Percentiles rank a stretch among this genome's conserved stretches.
These are phyloP conservation scores for Trichosanthes truncata DNA, from an alignment of 306 rosid genomes.

Conservation along the genomic window DNA sequence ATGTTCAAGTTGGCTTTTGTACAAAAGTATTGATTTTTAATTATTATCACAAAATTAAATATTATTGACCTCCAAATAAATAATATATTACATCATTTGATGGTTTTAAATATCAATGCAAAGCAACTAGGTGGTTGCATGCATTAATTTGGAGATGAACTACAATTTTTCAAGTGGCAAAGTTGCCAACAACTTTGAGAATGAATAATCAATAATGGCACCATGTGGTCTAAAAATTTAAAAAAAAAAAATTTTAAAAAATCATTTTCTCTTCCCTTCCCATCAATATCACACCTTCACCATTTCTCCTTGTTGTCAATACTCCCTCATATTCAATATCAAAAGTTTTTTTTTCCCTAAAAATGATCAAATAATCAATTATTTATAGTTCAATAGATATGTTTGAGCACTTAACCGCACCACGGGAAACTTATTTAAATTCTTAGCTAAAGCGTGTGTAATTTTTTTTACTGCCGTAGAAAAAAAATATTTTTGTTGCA, in stretches of 20 bases:
- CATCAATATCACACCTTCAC: neutral
- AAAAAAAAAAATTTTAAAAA: neutral
- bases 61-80: neutral
- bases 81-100: neutral
- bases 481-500: too few relatives aligned
- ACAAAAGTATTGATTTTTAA: too few relatives aligned
- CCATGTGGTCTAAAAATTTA: neutral
- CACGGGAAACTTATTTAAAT: too few relatives aligned
- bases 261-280: neutral
- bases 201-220: neutral
- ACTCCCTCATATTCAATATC: neutral
- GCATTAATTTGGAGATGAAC: neutral
- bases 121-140: neutral
- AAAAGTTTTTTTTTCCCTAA: neutral
- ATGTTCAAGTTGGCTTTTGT: too few relatives aligned
- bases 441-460: too few relatives aligned
- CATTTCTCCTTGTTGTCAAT: neutral
- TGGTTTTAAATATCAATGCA: neutral
- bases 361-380: neutral
- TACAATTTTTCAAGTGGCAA: neutral
- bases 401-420: too few relatives aligned
- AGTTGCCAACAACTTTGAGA: neutral
- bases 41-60: neutral
- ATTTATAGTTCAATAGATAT: neutral
- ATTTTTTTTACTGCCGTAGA: too few relatives aligned